Percentiles rank a stretch among this genome's conserved stretches.
These are phyloP conservation scores for Metschnikowia drakensbergensis DNA, from an alignment of 805 yeast species.

Conservation along the genomic window DNA sequence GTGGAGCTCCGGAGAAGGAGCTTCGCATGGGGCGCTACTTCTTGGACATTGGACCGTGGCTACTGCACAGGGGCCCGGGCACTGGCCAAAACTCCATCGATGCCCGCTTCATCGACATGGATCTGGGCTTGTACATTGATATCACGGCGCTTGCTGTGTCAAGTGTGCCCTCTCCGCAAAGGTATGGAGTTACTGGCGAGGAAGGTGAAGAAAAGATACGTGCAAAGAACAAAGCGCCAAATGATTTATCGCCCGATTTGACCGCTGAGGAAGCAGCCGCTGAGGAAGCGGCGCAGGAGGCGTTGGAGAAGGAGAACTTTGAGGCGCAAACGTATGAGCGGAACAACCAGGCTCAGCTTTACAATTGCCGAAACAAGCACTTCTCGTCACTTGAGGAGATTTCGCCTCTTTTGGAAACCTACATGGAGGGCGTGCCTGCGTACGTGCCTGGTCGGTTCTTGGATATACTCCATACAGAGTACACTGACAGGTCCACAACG, in stretches of 20 bases:
- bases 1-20: conserved; percentile 40
- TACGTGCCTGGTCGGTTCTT: conserved; percentile 49
- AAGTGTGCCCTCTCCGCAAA: not conserved
- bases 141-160: conserved; percentile 57
- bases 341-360: conserved; percentile 25
- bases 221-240: no score
- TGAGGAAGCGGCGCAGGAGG: not conserved
- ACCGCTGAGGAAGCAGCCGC: not conserved
- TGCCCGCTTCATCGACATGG: conserved; percentile 71
- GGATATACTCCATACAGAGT: conserved; percentile 45
- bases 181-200: conserved; percentile 3
- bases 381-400: conserved; percentile 32
- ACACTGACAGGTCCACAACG: conserved; percentile 20
- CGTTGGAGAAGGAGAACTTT: not conserved
- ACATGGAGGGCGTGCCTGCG: conserved; percentile 49
- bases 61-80: conserved; percentile 49
- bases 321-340: conserved; percentile 6
- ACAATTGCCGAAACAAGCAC: conserved; percentile 40
- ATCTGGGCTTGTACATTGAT: conserved; percentile 68
- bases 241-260: no score
- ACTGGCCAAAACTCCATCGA: conserved; percentile 51
- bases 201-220: not conserved
- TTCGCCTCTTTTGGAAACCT: conserved; percentile 40
- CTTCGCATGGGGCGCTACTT: conserved; percentile 47
- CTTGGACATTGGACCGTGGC: conserved; percentile 40